Evolutionary conservation across 805 yeast species (phyloP).

Genomic region (Lipomyces sp.): DNA sequence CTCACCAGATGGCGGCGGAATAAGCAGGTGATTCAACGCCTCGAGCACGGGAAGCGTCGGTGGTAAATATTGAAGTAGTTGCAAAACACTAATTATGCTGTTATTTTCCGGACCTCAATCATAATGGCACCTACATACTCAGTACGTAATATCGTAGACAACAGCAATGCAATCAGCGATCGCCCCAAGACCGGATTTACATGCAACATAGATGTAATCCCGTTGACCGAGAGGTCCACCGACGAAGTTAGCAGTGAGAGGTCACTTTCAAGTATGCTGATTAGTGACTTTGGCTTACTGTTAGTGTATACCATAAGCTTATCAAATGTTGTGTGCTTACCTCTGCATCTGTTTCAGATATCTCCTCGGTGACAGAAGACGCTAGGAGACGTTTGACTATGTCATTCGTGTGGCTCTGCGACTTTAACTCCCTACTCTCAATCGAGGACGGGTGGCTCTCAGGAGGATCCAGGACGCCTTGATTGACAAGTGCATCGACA

Average conservation of each 20-base stretch:
- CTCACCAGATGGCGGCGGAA: neutral
- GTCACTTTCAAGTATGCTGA: conserved; percentile 16
- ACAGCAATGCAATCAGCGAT: conserved; percentile 21
- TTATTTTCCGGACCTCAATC: neutral
- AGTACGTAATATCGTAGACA: conserved; percentile 20
- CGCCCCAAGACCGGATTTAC: conserved; percentile 24
- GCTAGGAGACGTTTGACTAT: conserved; percentile 10
- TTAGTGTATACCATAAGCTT: neutral
- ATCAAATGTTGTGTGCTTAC: conserved; percentile 7
- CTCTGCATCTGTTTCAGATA: conserved; percentile 18
- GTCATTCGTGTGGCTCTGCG: conserved; percentile 5
- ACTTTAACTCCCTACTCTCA: neutral
- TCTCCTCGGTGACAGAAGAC: conserved; percentile 22
- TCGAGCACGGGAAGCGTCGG: conserved; percentile 32
- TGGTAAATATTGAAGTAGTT: conserved; percentile 27
- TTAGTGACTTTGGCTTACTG: neutral
- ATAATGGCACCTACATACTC: conserved; percentile 15
- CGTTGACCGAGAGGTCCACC: conserved; percentile 26
- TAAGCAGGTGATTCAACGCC: conserved; percentile 18
- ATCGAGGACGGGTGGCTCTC: neutral
- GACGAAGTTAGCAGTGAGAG: conserved; percentile 21
- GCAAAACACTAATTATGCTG: conserved; percentile 21
- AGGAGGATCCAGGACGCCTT: conserved; percentile 31
- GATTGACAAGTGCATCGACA: conserved; percentile 27
- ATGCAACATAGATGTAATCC: conserved; percentile 25